Percentiles rank a stretch among this genome's conserved stretches.
Conservation (phyloP, 768 basidiomycete genomes). For the Kwoniella europaea region DNA sequence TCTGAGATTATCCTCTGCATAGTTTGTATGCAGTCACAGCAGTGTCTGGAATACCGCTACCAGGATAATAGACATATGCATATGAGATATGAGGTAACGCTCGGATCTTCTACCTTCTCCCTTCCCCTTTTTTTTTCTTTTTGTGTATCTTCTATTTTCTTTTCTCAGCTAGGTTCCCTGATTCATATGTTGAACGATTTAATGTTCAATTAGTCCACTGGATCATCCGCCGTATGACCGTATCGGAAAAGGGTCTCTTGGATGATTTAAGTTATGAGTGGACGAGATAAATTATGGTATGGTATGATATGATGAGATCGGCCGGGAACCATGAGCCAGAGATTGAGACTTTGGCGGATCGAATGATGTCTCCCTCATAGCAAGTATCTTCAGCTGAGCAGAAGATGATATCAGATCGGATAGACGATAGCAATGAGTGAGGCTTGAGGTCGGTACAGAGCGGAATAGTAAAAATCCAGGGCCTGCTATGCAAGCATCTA, state of each 20-base stretch:
- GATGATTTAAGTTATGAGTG: background rate
- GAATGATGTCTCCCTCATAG: no score
- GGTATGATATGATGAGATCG: background rate
- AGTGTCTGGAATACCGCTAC: background rate
- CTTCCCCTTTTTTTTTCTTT: background rate
- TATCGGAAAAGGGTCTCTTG: background rate
- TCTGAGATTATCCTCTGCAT: no score
- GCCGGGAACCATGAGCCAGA: background rate
- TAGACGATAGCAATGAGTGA: background rate
- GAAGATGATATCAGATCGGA: conserved; percentile 5
- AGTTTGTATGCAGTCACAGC: no score
- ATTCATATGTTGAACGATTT: background rate
- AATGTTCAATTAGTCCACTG: background rate
- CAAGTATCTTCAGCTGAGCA: background rate
- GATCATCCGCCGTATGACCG: background rate
- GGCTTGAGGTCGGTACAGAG: background rate
- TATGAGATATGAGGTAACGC: background rate
- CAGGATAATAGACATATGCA: no score
- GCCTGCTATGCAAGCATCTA: background rate
- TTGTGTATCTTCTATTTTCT: background rate
- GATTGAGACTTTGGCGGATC: no score
- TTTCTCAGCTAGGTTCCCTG: background rate
- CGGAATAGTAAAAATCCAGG: background rate
- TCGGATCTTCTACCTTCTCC: background rate
- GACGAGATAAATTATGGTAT: background rate